Evolutionary conservation across 2,329 filamentous ascomycete genomes (phyloP), one percentile per base, ranked within the genome.

Genomic region (Teratosphaeria zuluensis): DNA sequence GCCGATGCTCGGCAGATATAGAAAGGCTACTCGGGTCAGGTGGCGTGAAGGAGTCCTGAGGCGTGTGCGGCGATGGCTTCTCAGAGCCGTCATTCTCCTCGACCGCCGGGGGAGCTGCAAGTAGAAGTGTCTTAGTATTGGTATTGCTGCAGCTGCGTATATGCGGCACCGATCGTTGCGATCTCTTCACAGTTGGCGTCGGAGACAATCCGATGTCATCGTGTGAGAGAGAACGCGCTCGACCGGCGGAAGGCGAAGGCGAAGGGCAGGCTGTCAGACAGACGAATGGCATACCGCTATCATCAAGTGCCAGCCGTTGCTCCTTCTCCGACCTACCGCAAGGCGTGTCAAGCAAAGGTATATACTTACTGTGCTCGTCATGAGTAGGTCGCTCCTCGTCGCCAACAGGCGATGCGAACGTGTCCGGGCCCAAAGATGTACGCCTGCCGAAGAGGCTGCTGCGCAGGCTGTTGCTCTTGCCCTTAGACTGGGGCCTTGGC

Each of bases 1-100:
- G 64, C 1, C 68, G 74, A 38, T 78, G 75, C 19, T 79, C 77
- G 58, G 84, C 86, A 3, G 90, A 94, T 60, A 96, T 92, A 0
- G 90, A 92, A 19, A 96, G 77, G 46, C 84, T 84, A 73, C 89
- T 95, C 0, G 90, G 86, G 70, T 96, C 92, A 6, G 87, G 86
- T 30, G 89, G 87, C 30, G 86, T 80, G 67, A 89, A 81, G 57
- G 80, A 81, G 61, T 94, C 90, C 54, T 84, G 84, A 0, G 92
- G 92, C 0, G 92, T 96, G 59, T 84, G 88, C 4, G 70, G 70
- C 55, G 68, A 69, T 31, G 59, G 61, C 60, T 67, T 66, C 30
- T 64, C 64, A 7, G 31, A 35, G 31, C 54, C 33, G 33, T 53
- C 61, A 33, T 8, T 52, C 53, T 62, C 58, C 1, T 42, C 58